Evolutionary conservation across 306 rosid genomes (phyloP).

Genomic region (Lagenaria siceraria): DNA sequence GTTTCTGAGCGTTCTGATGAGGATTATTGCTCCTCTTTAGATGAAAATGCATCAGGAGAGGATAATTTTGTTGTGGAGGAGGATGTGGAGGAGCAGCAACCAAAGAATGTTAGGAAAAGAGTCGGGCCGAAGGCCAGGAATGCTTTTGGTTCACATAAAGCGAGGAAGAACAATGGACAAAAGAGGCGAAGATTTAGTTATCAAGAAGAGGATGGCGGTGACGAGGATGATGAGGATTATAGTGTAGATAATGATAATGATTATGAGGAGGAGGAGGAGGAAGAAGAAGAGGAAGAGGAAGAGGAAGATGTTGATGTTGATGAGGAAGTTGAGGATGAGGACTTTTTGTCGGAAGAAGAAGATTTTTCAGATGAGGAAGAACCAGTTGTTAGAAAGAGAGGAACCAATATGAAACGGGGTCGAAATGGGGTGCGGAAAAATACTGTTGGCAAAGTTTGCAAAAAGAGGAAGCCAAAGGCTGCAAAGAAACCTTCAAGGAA

Average conservation of each 20-base stretch:
- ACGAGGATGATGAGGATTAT: slow-evolving; percentile 13
- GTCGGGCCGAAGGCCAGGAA: slow-evolving; percentile 40
- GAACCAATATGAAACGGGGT: slow-evolving; percentile 24
- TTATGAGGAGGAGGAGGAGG: slow-evolving; percentile 15
- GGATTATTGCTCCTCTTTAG: slow-evolving; percentile 46
- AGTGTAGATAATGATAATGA: slow-evolving; percentile 11
- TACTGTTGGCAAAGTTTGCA: slow-evolving; percentile 25
- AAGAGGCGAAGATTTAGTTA: slow-evolving; percentile 17
- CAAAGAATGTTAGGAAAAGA: slow-evolving; percentile 18
- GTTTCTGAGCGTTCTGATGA: slow-evolving; percentile 46
- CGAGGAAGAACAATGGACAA: slow-evolving; percentile 12
- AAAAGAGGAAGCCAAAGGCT: slow-evolving; percentile 31
- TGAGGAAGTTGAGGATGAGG: slow-evolving; percentile 34
- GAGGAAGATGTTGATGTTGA: slow-evolving; percentile 25
- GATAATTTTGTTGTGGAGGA: slow-evolving; percentile 25
- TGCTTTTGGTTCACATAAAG: slow-evolving; percentile 6
- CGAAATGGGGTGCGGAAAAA: slow-evolving; percentile 35
- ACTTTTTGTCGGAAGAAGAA: slow-evolving; percentile 67
- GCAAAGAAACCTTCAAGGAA: slow-evolving; percentile 52
- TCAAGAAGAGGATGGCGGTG: slow-evolving; percentile 13
- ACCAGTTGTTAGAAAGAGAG: slow-evolving; percentile 34
- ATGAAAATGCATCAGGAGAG: slow-evolving; percentile 58
- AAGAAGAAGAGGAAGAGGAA: slow-evolving; percentile 13
- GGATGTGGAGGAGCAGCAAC: slow-evolving; percentile 33
- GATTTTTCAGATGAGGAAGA: slow-evolving; percentile 61